Conservation (phyloP, 129 eudicot species). For the Tagetes patula region DNA sequence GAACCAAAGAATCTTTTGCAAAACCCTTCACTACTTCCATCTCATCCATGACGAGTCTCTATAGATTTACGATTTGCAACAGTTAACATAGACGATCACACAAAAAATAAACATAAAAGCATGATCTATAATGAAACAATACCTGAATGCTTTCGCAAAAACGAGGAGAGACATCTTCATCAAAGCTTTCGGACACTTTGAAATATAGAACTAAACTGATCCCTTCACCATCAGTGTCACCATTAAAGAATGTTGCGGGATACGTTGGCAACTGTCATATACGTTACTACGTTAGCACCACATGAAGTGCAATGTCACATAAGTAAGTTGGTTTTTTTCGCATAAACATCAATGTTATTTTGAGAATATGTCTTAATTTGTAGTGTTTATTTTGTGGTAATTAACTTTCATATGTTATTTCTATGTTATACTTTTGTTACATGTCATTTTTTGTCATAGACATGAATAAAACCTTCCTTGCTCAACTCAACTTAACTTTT, state of each 20-base stretch:
- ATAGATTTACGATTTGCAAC: slow-evolving; percentile 15
- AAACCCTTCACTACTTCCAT: slow-evolving; percentile 69
- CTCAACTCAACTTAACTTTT: not conserved
- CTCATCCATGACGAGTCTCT: slow-evolving; percentile 65
- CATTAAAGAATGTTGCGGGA: slow-evolving; percentile 72
- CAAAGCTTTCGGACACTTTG: slow-evolving; percentile 62
- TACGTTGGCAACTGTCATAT: slow-evolving; percentile 66
- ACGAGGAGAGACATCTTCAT: slow-evolving; percentile 49
- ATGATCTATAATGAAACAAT: not conserved
- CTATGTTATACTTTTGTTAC: not conserved
- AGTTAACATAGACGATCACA: not conserved
- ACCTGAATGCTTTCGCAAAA: slow-evolving; percentile 70
- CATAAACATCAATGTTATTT: too few species aligned
- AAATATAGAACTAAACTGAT: slow-evolving; percentile 78
- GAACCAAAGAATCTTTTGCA: slow-evolving; percentile 60
- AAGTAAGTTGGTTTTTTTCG: too few species aligned
- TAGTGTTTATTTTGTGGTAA: too few species aligned
- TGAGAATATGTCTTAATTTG: too few species aligned
- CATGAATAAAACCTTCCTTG: not conserved
- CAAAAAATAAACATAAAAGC: not conserved
- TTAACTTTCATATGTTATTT: too few species aligned
- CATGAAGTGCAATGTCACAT: too few species aligned
- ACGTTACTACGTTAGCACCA: too few species aligned
- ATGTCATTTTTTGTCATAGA: not conserved
- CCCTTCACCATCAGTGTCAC: slow-evolving; percentile 81